Percentiles rank a stretch among this genome's conserved stretches.
phyloP scores from a whole-genome alignment of 495 filamentous ascomycete genomes.

The Glarea lozoyensis region DNA sequence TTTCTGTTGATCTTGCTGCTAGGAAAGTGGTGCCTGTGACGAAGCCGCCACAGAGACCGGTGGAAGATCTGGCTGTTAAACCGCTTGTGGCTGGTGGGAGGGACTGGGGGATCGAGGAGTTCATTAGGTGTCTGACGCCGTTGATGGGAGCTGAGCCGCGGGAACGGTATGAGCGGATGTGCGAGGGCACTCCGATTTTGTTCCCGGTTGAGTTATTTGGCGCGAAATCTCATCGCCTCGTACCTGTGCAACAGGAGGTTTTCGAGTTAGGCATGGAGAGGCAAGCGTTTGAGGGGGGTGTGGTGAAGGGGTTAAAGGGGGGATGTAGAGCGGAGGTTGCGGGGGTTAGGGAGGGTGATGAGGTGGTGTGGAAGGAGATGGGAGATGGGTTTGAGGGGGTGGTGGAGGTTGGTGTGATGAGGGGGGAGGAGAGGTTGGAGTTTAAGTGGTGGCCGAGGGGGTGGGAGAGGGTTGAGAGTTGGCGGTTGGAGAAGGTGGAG shows the following conservation, averaged over 20 bases:
- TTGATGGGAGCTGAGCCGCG: conserved; percentile 10
- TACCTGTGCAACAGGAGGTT: conserved; percentile 10
- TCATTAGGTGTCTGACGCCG: conserved; percentile 2
- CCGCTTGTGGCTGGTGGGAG: conserved; percentile 3
- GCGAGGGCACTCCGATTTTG: conserved; percentile 6
- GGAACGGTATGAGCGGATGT: conserved; percentile 8
- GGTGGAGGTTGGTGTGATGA: too few relatives aligned
- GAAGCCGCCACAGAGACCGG: too few relatives aligned
- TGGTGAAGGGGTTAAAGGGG: conserved; percentile 6
- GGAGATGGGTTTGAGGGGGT: too few relatives aligned
- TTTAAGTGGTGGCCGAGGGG: too few relatives aligned
- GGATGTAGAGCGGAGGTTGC: conserved; percentile 13
- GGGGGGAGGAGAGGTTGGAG: too few relatives aligned
- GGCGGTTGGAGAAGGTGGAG: too few relatives aligned
- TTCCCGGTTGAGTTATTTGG: conserved; percentile 7
- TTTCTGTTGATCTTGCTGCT: conserved; percentile 8
- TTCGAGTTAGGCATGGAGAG: conserved; percentile 16
- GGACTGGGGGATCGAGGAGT: conserved; percentile 10
- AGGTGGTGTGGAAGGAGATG: too few relatives aligned
- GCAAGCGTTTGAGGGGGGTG: conserved; percentile 7
- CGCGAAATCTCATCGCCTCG: conserved; percentile 7
- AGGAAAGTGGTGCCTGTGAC: conserved; percentile 7
- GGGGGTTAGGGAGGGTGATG: conserved; percentile 15
- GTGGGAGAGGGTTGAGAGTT: too few relatives aligned
- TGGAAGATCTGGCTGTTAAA: conserved; percentile 17